Base-by-base conservation (phyloP, 371 early-diverging fungal genomes). In the Thermomucor indicae-seudaticae region DNA sequence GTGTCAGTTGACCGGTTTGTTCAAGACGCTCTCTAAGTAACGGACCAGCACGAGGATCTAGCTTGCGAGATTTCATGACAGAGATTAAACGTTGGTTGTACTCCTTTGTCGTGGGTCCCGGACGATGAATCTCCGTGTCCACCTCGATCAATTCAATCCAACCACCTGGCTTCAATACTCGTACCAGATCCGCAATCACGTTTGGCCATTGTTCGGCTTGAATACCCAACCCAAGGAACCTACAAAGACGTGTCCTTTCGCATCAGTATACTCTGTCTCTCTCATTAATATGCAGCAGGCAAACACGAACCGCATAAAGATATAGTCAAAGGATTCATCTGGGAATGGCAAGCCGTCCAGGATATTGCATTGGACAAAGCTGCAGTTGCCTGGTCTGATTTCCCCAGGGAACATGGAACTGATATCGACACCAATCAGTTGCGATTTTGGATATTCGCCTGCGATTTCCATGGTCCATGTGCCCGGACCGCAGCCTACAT, bases 401-500 rank as follows among this genome's bases (percentile, higher is more conserved):
- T 71, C 72, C 28, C 56, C 38, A 11, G 72, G 70, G 43, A 65
- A 75, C 55, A 67, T 63, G 11, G 55, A 51, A 4, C 62, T 57
- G 6, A 75, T 66, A 23, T 75, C 75, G 6, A 71, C 52, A n/a
- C 79, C 80, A 29, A 76, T 64, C 3, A 80, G 61, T 29, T 66
- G 71, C 11, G 80, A 75, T 42, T 73, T 64, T 3, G 80, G 80
- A 39, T 79, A 79, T 47, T 79, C 77, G 38, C 72, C 69, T 34
- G 80, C 78, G 54, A 80, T 79, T 31, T 78, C 80, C 72, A 72
- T 78, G 23, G 77, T 66, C 83, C 83, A 82, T 3, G 75, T 52
- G 1, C 83, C 83, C 12, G 69, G 62, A 3, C 83, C 83, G 47
- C 80, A 80, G 1, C 80, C 83, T 17, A 80, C 69, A 53, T 76